Evolutionary conservation across 2,329 filamentous ascomycete species (phyloP).

Genomic region (Berkeleyomyces rouxiae): DNA sequence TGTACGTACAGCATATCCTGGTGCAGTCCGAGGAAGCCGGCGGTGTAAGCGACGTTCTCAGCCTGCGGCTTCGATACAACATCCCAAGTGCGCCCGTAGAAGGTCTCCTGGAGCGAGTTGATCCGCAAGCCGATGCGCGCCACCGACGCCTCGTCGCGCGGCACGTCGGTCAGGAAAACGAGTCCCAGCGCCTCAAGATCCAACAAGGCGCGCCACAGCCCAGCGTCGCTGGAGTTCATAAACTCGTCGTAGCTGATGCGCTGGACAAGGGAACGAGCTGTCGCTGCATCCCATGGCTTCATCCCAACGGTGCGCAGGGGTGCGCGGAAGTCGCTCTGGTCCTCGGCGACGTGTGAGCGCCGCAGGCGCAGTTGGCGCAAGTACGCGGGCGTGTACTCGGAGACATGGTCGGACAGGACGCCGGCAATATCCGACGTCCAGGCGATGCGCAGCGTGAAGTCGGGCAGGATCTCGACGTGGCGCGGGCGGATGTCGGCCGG

Average conservation of each 20-base stretch:
- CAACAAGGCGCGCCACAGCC: conserved; percentile 43
- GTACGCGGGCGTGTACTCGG: conserved; percentile 20
- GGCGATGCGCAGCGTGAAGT: conserved; percentile 35
- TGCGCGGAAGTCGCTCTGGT: conserved; percentile 12
- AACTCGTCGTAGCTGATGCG: conserved; percentile 57
- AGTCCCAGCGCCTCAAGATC: conserved; percentile 53
- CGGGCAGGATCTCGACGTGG: conserved; percentile 19
- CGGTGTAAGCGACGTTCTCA: conserved; percentile 87
- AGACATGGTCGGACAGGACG: conserved; percentile 20
- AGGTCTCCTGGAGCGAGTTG: conserved; percentile 65
- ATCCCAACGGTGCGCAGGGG: conserved; percentile 18
- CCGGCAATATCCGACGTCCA: conserved; percentile 36
- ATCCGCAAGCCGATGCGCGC: conserved; percentile 53
- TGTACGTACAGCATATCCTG: conserved; percentile 84
- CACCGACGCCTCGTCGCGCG: conserved; percentile 48
- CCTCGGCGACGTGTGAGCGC: not conserved
- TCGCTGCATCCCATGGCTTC: conserved; percentile 26
- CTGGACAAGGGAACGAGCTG: conserved; percentile 27
- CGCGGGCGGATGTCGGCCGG: conserved; percentile 21
- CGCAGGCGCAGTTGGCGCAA: conserved; percentile 16
- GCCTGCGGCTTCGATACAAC: conserved; percentile 67
- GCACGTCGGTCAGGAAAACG: conserved; percentile 60
- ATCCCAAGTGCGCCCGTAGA: conserved; percentile 85
- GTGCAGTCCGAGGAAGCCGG: conserved; percentile 66
- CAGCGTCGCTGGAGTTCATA: conserved; percentile 35